Percentiles rank a stretch among this genome's conserved stretches.
Evolutionary conservation across 495 filamentous ascomycete species (phyloP).

Genomic region (Penicillium waksmanii): DNA sequence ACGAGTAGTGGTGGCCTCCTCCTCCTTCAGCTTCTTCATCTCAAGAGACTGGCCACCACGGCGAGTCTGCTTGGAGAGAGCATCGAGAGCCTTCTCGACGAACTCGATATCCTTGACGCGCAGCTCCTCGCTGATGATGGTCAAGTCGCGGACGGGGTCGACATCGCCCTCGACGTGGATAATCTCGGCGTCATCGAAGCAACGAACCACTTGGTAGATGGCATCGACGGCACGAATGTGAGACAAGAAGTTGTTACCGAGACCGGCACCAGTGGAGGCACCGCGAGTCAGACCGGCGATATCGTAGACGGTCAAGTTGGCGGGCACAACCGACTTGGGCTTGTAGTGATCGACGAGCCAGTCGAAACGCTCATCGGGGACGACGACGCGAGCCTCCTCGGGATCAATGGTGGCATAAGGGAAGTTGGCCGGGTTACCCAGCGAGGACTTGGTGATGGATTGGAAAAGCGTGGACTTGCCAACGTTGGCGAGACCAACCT

Average conservation of each 20-base stretch:
- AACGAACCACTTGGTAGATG: conserved; percentile 98
- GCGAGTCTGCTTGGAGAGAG: conserved; percentile 86
- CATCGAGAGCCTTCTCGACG: conserved; percentile 90
- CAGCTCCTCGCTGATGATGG: conserved; percentile 96
- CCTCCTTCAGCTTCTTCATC: conserved; percentile 96
- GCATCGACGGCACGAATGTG: conserved; percentile 99
- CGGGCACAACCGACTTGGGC: conserved; percentile 92
- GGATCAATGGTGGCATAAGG: conserved; percentile 99
- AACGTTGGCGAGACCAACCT: conserved; percentile 99
- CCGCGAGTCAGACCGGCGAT: conserved; percentile 97
- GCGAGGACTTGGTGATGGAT: conserved; percentile 95
- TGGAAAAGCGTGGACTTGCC: conserved; percentile 99
- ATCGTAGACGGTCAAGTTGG: conserved; percentile 98
- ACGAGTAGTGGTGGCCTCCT: conserved; percentile 90
- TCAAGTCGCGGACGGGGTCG: conserved; percentile 88
- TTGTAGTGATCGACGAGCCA: conserved; percentile 96
- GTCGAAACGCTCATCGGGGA: conserved; percentile 94
- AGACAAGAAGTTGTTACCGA: conserved; percentile 97
- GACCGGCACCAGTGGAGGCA: conserved; percentile 94
- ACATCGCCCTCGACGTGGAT: conserved; percentile 99
- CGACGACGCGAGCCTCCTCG: conserved; percentile 96
- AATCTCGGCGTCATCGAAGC: conserved; percentile 99
- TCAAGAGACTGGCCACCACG: conserved; percentile 95
- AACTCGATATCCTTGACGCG: conserved; percentile 99
- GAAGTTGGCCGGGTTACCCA: conserved; percentile 99